These are phyloP conservation scores for Hypoxylon sp. DNA, from an alignment of 2,329 filamentous ascomycete genomes.

Conservation along the genomic window DNA sequence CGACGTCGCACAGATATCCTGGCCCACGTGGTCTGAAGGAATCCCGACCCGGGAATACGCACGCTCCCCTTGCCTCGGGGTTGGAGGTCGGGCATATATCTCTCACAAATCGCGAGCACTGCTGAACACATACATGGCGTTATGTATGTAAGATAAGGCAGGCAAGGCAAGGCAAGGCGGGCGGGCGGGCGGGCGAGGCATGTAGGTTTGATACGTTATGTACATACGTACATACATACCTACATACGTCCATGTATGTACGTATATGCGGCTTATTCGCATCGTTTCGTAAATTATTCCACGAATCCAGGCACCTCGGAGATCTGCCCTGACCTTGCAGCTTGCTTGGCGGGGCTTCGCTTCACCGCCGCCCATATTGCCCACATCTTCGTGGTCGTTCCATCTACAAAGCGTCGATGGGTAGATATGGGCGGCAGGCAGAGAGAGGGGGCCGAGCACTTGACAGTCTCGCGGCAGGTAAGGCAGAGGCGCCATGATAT, in stretches of 20 bases:
- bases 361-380: constrained; percentile 17
- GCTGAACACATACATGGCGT: too few species aligned
- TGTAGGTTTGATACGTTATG: neutral
- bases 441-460: neutral
- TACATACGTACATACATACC: neutral
- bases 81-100: neutral
- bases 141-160: neutral
- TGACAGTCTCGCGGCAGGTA: neutral
- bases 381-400: neutral
- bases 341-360: too few species aligned
- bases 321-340: neutral
- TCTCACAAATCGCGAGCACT: neutral
- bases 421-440: too few species aligned
- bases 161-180: neutral
- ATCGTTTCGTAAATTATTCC: neutral
- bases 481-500: neutral
- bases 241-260: neutral
- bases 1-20: too few species aligned
- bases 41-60: neutral
- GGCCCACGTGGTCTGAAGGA: neutral
- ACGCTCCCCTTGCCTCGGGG: neutral
- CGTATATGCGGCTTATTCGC: neutral
- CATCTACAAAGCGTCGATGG: neutral
- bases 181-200: neutral
- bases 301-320: neutral